Evolutionary conservation across 73 alveolate genomes (phyloP).

Genomic region (Paraurostyla sp.): DNA sequence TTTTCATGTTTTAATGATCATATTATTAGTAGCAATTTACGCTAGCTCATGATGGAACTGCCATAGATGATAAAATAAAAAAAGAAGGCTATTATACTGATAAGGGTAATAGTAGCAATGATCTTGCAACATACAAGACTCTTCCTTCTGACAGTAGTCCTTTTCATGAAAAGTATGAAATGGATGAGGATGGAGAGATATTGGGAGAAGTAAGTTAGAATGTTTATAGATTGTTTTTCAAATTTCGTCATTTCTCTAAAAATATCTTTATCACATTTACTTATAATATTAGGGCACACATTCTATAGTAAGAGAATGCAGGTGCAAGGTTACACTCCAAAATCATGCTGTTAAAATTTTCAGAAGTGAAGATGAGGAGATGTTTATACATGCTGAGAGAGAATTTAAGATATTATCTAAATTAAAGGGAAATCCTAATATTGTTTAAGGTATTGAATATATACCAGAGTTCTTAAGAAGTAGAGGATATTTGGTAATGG

Average conservation of each 20-base stretch:
- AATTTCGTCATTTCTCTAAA: not conserved
- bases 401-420: constrained; percentile 21
- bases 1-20: not conserved
- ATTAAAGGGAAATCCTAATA: constrained; percentile 35
- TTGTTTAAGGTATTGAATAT: constrained; percentile 30
- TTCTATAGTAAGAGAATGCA: constrained; percentile 34
- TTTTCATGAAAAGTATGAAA: constrained; percentile 5
- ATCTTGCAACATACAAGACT: not conserved
- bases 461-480: constrained; percentile 15
- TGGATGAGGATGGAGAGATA: constrained; percentile 27
- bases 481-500: constrained; percentile 60
- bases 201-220: constrained; percentile 52
- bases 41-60: not conserved
- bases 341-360: constrained; percentile 32
- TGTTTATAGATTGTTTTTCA: not conserved
- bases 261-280: not conserved
- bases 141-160: constrained; percentile 47
- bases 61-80: too few species aligned
- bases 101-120: not conserved
- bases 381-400: constrained; percentile 53
- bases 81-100: not conserved
- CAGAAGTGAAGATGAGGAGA: constrained; percentile 59
- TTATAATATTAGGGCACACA: constrained; percentile 51
- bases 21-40: not conserved
- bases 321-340: not conserved